These are phyloP conservation scores for Phytopythium boreale DNA, from an alignment of 352 stramenopile species.

Conservation along the genomic window DNA sequence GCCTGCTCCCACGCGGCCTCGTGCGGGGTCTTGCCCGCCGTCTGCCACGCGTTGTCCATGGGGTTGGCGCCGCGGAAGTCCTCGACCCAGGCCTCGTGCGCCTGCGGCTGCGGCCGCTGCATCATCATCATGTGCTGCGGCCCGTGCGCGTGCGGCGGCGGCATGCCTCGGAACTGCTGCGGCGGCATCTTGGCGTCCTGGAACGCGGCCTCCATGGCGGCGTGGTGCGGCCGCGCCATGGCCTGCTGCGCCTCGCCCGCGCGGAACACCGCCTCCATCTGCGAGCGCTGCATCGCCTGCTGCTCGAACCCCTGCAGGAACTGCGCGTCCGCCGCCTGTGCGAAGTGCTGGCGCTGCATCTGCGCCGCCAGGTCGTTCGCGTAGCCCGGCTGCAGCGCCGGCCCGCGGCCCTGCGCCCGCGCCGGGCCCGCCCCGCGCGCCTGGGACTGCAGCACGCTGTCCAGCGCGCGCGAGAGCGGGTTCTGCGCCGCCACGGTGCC, in stretches of 20 bases:
- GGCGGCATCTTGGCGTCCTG: conserved; percentile 47
- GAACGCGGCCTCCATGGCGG: conserved; percentile 61
- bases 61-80: conserved; percentile 54
- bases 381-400: conserved; percentile 23
- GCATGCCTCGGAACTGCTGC: conserved; percentile 25
- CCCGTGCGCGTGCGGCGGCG: conserved; percentile 5
- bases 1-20: conserved; percentile 66
- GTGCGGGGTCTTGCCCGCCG: conserved; percentile 48
- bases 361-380: conserved; percentile 60
- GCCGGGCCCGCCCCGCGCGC: conserved; percentile 16
- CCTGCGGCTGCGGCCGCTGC: conserved; percentile 22
- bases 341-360: conserved; percentile 70
- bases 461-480: conserved; percentile 74
- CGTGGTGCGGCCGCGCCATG: conserved; percentile 51
- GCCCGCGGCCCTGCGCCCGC: conserved; percentile 21
- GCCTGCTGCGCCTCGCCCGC: conserved; percentile 30
- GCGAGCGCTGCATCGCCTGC: conserved; percentile 53
- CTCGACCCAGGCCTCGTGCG: conserved; percentile 60
- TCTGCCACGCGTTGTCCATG: conserved; percentile 64
- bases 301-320: conserved; percentile 64
- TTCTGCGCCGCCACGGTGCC: conserved; percentile 84
- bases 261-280: conserved; percentile 69
- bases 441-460: conserved; percentile 72
- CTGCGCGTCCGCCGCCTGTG: conserved; percentile 42
- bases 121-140: conserved; percentile 29